Base-by-base conservation (phyloP, 2,329 filamentous ascomycete species). In the Emydomyces testavorans region DNA sequence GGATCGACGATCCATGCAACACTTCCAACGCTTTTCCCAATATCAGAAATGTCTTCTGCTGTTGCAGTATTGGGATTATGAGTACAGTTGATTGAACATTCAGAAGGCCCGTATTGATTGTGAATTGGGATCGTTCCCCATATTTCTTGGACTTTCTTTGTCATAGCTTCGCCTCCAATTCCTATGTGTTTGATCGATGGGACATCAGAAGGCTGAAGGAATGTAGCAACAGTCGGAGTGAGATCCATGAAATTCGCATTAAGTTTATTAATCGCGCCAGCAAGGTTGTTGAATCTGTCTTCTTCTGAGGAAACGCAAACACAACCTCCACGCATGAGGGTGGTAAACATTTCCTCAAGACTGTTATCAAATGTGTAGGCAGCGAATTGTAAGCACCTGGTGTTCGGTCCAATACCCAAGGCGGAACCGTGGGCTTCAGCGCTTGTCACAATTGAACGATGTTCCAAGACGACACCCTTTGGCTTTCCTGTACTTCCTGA, bases 401-500 rank as follows among this genome's bases (percentile, higher is more conserved):
- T 56, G 8, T 56, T 35, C 13, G 50, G 46, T 8, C 46, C 52
- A 23, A 78, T 60, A 0, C 71, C 68, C 0, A 66, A 58, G 0
- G 70, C 74, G 50, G 78, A 74, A 0, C 68, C 67, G 3, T 53
- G 52, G 13, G 52, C 52, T 42, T 69, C 56, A 37, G 55, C 57
- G 21, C 52, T 57, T 28, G 46, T 55, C 24, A 54, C 59, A 48
- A 52, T 58, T 31, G 52, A 57, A 35, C 67, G 62, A 65, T 94
- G 87, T 1, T 77, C 82, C 20, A 93, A 71, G 72, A 84, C 81
- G 11, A 93, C 86, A 4, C 86, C 87, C 64, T 94, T 94, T 1
- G 87, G 86, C 43, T 85, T 69, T 0, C 88, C 87, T 0, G 88
- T 94, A 0, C 87, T 94, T 6, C 88, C 88, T 6, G 80, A 85